A percentile compares a stretch with the other conserved stretches of the same genome.
These are phyloP conservation scores for Ceratocystis papillata DNA, from an alignment of 2,329 filamentous ascomycete genomes.

Conservation along the genomic window DNA sequence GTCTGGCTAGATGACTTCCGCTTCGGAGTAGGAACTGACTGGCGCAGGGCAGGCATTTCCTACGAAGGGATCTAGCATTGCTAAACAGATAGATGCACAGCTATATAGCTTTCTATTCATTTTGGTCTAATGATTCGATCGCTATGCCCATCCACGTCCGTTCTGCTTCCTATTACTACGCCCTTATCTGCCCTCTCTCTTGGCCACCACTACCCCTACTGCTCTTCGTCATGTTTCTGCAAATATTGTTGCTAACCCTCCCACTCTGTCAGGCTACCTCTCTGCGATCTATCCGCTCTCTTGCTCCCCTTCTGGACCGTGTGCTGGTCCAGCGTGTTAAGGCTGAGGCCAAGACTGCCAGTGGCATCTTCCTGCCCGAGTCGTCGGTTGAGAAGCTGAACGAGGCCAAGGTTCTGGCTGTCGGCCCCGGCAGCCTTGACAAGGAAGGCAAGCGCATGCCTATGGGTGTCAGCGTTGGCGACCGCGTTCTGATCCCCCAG, in stretches of 20 bases:
- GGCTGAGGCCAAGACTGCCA: constrained; percentile 90
- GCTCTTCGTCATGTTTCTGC: background rate
- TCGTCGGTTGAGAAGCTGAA: constrained; percentile 96
- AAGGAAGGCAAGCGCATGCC: constrained; percentile 79
- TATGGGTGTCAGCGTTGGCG: constrained; percentile 71
- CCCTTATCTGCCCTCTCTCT: background rate
- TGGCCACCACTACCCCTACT: background rate
- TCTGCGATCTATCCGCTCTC: constrained; percentile 89
- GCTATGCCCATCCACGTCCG: too few species aligned
- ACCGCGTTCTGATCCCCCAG: constrained; percentile 94
- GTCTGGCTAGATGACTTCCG: too few species aligned
- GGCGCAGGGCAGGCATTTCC: too few species aligned
- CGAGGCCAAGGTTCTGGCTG: constrained; percentile 90
- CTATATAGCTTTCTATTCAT: too few species aligned
- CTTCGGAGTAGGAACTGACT: too few species aligned
- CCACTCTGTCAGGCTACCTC: constrained; percentile 46
- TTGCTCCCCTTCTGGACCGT: constrained; percentile 92
- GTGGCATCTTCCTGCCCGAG: constrained; percentile 96
- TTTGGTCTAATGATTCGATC: too few species aligned
- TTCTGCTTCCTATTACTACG: too few species aligned
- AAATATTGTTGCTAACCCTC: constrained; percentile 5
- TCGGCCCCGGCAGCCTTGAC: constrained; percentile 79
- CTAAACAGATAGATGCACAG: too few species aligned
- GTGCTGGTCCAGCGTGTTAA: constrained; percentile 97
- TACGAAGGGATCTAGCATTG: too few species aligned